phyloP scores from a whole-genome alignment of 495 filamentous ascomycete species.

The Penicillium malachiteum region DNA sequence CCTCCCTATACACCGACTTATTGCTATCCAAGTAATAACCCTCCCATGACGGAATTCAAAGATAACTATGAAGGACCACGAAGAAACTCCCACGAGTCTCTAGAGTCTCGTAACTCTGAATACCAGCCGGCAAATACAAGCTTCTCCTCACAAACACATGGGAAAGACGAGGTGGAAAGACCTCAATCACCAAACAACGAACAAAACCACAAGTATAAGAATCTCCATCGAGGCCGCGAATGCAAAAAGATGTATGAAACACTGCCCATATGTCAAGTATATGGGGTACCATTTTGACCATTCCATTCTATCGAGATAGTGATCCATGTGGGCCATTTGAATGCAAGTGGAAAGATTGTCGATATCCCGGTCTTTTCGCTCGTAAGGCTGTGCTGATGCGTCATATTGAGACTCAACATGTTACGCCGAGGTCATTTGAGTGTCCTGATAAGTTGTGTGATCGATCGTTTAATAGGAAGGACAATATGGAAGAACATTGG shows the following conservation, averaged over 20 bases:
- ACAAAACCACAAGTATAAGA: neutral
- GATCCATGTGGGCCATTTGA: neutral
- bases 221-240: neutral
- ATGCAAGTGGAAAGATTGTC: neutral
- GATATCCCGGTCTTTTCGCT: neutral
- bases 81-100: neutral
- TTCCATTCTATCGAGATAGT: neutral
- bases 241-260: neutral
- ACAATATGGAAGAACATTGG: neutral
- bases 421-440: neutral
- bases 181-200: neutral
- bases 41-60: neutral
- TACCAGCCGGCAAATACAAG: neutral
- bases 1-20: neutral
- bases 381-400: neutral
- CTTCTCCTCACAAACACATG: neutral
- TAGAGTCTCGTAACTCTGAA: neutral
- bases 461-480: neutral
- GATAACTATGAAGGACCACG: neutral
- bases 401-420: constrained; percentile 1
- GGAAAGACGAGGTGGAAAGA: neutral
- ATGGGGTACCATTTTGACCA: neutral
- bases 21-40: neutral
- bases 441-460: neutral
- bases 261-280: too few relatives aligned